Percentiles rank a stretch among this genome's conserved stretches.
phyloP scores from a whole-genome alignment of 345 rosid species.

The Eucalyptus virginea region DNA sequence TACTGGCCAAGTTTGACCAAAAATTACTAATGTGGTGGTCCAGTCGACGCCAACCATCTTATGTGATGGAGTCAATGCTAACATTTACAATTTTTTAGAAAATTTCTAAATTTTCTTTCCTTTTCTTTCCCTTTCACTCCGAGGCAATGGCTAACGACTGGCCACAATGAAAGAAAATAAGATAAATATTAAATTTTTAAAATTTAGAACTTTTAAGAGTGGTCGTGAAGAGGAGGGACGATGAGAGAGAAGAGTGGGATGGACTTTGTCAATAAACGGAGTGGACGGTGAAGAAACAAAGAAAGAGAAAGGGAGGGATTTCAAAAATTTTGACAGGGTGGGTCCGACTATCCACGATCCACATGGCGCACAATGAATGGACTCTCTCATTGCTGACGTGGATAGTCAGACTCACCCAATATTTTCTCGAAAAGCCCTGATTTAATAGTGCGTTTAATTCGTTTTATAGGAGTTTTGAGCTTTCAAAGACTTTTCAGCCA shows the following conservation, averaged over 20 bases:
- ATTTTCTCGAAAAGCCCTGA: fast-evolving
- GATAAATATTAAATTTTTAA: neutral
- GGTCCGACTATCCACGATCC: neutral
- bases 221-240: no score
- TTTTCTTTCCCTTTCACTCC: neutral
- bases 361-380: fast-evolving
- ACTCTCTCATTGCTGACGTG: fast-evolving
- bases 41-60: fast-evolving
- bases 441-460: no score
- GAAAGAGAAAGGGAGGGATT: no score
- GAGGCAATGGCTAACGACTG: fast-evolving
- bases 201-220: neutral
- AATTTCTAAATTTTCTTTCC: neutral
- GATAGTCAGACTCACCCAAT: no score
- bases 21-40: fast-evolving
- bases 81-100: neutral
- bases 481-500: no score
- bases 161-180: neutral
- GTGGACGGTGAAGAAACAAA: no score
- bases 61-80: fast-evolving
- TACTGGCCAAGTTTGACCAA: fast-evolving
- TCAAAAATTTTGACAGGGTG: no score
- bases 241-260: no score
- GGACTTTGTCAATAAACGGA: no score
- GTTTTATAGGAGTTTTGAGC: no score